phyloP scores from a whole-genome alignment of 768 basidiomycete genomes.

The Xanthoconium stramineum region DNA sequence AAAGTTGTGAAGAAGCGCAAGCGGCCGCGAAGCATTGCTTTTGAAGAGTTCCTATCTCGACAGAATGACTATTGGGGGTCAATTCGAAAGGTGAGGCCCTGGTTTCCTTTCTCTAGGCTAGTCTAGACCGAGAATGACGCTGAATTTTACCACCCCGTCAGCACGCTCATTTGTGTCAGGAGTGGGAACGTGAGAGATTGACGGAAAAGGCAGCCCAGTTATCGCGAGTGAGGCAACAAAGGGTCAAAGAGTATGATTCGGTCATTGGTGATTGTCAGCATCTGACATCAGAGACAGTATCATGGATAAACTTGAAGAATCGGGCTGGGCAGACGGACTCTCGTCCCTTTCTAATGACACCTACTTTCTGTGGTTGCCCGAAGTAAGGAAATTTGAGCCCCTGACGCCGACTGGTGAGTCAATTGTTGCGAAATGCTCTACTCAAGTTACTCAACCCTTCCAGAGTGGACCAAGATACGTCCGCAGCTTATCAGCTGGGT shows the following conservation, averaged over 20 bases:
- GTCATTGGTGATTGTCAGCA: background rate
- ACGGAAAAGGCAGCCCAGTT: background rate
- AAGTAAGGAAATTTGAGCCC: constrained; percentile 5
- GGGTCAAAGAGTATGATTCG: constrained; percentile 2
- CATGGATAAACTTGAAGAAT: background rate
- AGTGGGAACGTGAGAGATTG: background rate
- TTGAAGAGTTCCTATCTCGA: background rate
- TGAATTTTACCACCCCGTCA: background rate
- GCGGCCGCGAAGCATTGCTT: background rate
- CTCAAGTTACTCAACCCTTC: background rate
- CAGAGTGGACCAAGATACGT: constrained; percentile 12
- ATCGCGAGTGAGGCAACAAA: background rate
- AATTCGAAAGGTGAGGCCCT: background rate
- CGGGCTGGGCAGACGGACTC: background rate
- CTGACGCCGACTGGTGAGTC: constrained; percentile 10
- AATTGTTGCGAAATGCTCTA: background rate
- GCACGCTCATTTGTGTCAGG: constrained; percentile 2
- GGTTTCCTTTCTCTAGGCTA: background rate
- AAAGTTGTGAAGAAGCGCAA: background rate
- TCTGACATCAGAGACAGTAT: constrained; percentile 6
- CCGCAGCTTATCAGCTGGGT: constrained; percentile 1
- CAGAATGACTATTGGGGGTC: background rate
- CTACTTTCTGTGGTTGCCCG: background rate
- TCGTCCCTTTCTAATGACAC: accelerated
- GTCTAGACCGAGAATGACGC: background rate